Evolutionary conservation across 352 stramenopile species (phyloP).

Genomic region (Phytopythium sindhum): DNA sequence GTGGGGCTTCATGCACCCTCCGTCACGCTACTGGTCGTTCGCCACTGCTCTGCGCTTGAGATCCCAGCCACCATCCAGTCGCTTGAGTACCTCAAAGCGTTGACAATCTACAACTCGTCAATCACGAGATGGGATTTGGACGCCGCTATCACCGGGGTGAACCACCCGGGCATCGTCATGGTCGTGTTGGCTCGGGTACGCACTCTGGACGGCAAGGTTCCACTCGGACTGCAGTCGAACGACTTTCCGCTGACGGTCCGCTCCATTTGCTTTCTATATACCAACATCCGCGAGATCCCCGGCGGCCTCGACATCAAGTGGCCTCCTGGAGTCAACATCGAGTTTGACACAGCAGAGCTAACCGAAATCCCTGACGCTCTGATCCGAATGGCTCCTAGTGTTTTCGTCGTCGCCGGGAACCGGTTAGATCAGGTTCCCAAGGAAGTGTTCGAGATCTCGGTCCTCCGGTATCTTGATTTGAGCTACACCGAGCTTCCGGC

Average conservation of each 20-base stretch:
- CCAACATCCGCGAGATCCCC: conserved; percentile 6
- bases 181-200: conserved; percentile 22
- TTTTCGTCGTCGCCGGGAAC: conserved; percentile 2
- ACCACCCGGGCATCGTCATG: conserved; percentile 16
- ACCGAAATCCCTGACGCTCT: not conserved
- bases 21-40: conserved; percentile 18
- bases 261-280: conserved; percentile 1
- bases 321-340: not conserved
- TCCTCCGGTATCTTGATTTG: conserved; percentile 2
- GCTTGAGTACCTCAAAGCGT: conserved; percentile 15
- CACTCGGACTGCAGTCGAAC: conserved; percentile 4
- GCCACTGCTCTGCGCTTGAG: conserved; percentile 26
- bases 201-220: conserved; percentile 11
- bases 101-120: conserved; percentile 32
- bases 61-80: conserved; percentile 14
- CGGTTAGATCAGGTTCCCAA: not conserved
- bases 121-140: conserved; percentile 12
- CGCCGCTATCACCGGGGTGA: conserved; percentile 10
- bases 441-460: conserved; percentile 1
- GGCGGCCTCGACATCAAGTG: conserved; percentile 8
- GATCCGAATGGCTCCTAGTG: not conserved
- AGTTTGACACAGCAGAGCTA: conserved; percentile 3
- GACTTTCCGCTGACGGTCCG: not conserved
- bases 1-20: conserved; percentile 16
- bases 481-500: conserved; percentile 1